Evolutionary conservation across 2,329 filamentous ascomycete genomes (phyloP).

Genomic region (Fusarium sp.): DNA sequence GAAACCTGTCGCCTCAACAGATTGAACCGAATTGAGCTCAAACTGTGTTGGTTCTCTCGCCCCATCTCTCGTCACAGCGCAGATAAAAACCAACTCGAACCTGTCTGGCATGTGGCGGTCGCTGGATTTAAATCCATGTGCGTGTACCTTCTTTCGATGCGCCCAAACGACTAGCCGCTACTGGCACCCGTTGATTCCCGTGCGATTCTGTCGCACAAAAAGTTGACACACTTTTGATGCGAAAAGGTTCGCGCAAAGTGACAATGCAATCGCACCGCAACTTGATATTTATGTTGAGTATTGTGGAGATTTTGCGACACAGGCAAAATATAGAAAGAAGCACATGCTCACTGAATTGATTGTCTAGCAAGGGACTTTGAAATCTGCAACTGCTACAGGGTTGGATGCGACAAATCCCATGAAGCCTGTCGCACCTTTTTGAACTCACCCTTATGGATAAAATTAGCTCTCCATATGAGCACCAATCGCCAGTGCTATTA

Average conservation of each 20-base stretch:
- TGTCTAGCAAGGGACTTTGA: slow-evolving; percentile 30
- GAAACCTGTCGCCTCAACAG: slow-evolving; percentile 6
- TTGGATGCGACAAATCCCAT: slow-evolving; percentile 28
- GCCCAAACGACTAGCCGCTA: slow-evolving; percentile 25
- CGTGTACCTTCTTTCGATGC: slow-evolving; percentile 32
- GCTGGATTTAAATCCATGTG: slow-evolving; percentile 33
- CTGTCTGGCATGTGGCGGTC: slow-evolving; percentile 41
- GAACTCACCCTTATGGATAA: slow-evolving; percentile 11
- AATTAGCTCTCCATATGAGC: slow-evolving; percentile 2
- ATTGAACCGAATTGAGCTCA: slow-evolving; percentile 20
- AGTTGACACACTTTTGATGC: slow-evolving; percentile 22
- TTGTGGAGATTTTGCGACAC: not conserved
- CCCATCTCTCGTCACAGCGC: slow-evolving; percentile 34
- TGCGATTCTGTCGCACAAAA: slow-evolving; percentile 35
- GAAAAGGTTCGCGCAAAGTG: slow-evolving; percentile 26
- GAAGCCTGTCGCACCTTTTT: slow-evolving; percentile 26
- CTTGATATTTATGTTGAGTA: not conserved
- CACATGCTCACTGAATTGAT: not conserved
- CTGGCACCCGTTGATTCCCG: slow-evolving; percentile 39
- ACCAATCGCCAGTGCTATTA: not conserved
- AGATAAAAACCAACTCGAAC: slow-evolving; percentile 11
- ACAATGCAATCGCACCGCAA: slow-evolving; percentile 4
- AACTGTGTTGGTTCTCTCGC: slow-evolving; percentile 17
- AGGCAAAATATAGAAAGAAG: not conserved
- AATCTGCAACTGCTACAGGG: slow-evolving; percentile 13